phyloP scores from a whole-genome alignment of 352 stramenopile genomes.

The Globisporangium okanoganense region DNA sequence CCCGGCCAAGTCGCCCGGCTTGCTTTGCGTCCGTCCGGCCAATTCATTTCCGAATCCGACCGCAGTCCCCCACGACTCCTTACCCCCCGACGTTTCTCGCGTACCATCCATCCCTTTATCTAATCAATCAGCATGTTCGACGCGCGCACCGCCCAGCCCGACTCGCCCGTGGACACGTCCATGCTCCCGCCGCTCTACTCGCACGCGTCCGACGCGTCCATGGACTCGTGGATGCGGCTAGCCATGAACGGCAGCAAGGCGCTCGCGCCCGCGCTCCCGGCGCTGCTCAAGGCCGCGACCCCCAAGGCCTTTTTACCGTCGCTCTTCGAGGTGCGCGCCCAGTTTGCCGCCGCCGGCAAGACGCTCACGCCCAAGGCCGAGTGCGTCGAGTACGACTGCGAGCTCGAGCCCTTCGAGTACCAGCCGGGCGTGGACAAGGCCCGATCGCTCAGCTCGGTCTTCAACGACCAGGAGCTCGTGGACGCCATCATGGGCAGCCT shows the following conservation, averaged over 20 bases:
- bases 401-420: constrained; percentile 74
- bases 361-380: constrained; percentile 8
- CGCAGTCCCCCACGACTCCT: constrained; percentile 13
- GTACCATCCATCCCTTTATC: constrained; percentile 3
- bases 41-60: constrained; percentile 21
- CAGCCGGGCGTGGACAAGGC: constrained; percentile 21
- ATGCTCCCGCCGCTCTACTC: constrained; percentile 65
- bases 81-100: constrained; percentile 8
- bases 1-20: no score
- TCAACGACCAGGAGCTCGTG: constrained; percentile 71
- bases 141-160: constrained; percentile 26
- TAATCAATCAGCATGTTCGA: constrained; percentile 16
- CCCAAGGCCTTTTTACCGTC: constrained; percentile 18
- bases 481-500: constrained; percentile 80
- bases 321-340: constrained; percentile 18
- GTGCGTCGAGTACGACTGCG: constrained; percentile 27
- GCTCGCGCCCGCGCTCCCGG: constrained; percentile 15
- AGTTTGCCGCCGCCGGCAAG: no score
- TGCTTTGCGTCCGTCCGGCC: background rate
- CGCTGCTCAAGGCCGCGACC: constrained; percentile 8
- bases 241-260: constrained; percentile 22
- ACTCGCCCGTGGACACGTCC: constrained; percentile 68
- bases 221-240: constrained; percentile 18
- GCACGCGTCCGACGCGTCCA: constrained; percentile 24
- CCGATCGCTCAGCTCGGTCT: constrained; percentile 68